Evolutionary conservation across 768 basidiomycete species (phyloP), one percentile per base, ranked within the genome.

Genomic region (Tulasnella sp.): DNA sequence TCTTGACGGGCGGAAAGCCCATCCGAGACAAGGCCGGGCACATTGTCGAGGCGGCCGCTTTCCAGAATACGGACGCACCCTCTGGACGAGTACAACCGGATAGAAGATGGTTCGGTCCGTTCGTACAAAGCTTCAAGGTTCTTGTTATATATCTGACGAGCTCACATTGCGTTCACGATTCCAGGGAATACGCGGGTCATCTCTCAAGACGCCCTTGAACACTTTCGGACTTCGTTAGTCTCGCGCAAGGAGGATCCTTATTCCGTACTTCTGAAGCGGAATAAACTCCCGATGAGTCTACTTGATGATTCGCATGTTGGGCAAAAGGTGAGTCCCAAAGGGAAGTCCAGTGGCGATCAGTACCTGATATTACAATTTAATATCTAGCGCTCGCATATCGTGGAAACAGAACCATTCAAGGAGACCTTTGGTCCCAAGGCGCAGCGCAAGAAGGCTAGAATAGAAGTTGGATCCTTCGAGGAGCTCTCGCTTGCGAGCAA

Each of bases 161-260:
- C 41, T 15, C 48, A 9, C 30, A 19, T 51, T 32, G 34, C 24
- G 19, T 42, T 56, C 34, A 38, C 30, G 19, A 47, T 29, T 2
- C n/a, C 29, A 94, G 93, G 95, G 44, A 98, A 98, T 72, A 98
- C 96, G n/a, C 77, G 96, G 69, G 95, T 97, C 34, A 97, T 99
- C 68, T 93, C 91, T 21, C 95, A 99, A 70, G 87, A 83, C 24
- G 94, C 95, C 13, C 75, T 99, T 67, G 93, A 96, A 68, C 96
- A 97, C 72, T 99, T 99, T 75, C 78, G 95, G 53, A 91, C 88
- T 13, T 91, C 88, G 67, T 79, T 99, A 47, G 77, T 81, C 23
- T 76, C 79, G 11, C 90, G 84, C 71, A 90, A 91, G 66, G 80
- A 89, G 73, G 94, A 98, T 67, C 96, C 96, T 0, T 99, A 98